Conservation (phyloP, 2,329 filamentous ascomycete species). For the Fusarium longipes region DNA sequence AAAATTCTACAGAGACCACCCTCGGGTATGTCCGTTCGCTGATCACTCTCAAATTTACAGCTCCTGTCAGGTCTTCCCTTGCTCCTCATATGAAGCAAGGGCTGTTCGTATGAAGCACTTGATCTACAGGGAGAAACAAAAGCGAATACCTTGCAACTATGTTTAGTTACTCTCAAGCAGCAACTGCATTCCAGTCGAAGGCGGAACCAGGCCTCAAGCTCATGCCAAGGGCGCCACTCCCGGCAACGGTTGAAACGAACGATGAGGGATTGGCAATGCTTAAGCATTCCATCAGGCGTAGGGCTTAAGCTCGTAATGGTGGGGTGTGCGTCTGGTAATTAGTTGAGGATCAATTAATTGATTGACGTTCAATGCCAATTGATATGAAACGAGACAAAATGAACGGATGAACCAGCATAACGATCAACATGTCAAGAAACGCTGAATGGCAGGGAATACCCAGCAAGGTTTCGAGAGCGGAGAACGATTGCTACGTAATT, state of each 20-base stretch:
- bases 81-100: slow-evolving; percentile 3
- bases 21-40: not conserved
- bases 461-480: not conserved
- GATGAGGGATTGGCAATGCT: slow-evolving; percentile 16
- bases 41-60: not conserved
- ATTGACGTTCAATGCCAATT: not conserved
- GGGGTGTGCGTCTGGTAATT: not conserved
- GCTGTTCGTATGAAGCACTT: not conserved
- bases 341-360: not conserved
- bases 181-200: slow-evolving; percentile 24
- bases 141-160: not conserved
- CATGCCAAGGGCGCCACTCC: slow-evolving; percentile 35
- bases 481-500: not conserved
- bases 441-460: slow-evolving; percentile 9
- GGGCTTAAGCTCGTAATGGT: not conserved
- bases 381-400: slow-evolving; percentile 1
- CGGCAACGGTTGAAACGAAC: slow-evolving; percentile 35
- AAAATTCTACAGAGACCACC: not conserved
- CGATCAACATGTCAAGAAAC: not conserved
- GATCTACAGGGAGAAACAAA: slow-evolving; percentile 8
- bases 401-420: not conserved
- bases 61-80: not conserved
- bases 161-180: not conserved
- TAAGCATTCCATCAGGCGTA: slow-evolving; percentile 22
- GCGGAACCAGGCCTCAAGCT: slow-evolving; percentile 8